These are phyloP conservation scores for Lentithecium fluviatile DNA, from an alignment of 495 filamentous ascomycete species.

Conservation along the genomic window DNA sequence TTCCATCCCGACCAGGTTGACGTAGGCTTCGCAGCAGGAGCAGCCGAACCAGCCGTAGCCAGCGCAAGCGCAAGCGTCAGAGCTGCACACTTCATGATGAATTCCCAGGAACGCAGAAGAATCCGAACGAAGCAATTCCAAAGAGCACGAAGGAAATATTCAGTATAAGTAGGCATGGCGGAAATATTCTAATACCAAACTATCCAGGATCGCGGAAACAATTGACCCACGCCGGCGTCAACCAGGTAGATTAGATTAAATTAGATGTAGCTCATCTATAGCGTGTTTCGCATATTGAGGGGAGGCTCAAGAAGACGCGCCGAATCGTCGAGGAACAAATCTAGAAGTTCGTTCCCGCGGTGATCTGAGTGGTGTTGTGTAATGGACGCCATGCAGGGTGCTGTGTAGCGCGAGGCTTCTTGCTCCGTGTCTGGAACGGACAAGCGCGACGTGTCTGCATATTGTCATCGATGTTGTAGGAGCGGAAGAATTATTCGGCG, in stretches of 20 bases:
- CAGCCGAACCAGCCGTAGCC: not conserved
- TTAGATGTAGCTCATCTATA: slow-evolving; percentile 3
- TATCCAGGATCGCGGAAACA: not conserved
- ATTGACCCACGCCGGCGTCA: slow-evolving; percentile 3
- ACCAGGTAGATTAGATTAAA: slow-evolving; percentile 16
- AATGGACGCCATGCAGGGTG: not conserved
- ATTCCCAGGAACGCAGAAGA: not conserved
- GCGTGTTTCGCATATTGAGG: not conserved
- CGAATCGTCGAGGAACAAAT: not conserved
- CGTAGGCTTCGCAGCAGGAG: not conserved
- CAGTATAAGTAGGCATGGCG: not conserved
- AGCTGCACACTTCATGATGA: slow-evolving; percentile 3
- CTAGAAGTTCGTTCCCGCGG: not conserved
- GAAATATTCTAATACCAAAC: not conserved
- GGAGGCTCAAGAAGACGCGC: too few species aligned
- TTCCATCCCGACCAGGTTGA: slow-evolving; percentile 50
- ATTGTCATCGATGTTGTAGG: too few species aligned
- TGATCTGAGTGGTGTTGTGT: slow-evolving; percentile 1
- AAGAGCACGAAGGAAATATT: not conserved
- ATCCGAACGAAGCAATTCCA: not conserved
- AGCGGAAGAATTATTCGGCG: slow-evolving; percentile 1
- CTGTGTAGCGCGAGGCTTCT: not conserved
- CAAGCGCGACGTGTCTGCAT: not conserved
- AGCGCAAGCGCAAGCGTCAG: slow-evolving; percentile 2
- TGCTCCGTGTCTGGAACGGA: slow-evolving; percentile 12